Evolutionary conservation across 129 eudicot species (phyloP).

Genomic region (Flaveria linearis): DNA sequence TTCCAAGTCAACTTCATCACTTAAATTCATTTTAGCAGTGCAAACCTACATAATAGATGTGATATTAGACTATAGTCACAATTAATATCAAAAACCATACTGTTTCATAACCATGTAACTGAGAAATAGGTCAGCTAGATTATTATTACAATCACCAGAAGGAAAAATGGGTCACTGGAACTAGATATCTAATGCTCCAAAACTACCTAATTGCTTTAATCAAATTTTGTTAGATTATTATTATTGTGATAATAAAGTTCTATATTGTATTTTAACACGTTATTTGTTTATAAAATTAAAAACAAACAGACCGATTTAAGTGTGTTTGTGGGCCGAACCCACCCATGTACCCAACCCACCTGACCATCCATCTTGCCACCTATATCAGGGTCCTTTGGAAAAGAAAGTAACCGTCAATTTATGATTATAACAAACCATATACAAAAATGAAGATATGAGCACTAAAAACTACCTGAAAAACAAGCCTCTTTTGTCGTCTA

Average conservation of each 20-base stretch:
- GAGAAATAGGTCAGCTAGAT: neutral
- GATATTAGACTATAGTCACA: neutral
- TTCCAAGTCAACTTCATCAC: conserved; percentile 89
- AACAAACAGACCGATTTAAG: neutral
- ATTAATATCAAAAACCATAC: neutral
- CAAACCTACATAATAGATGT: conserved; percentile 54
- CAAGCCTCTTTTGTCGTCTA: conserved; percentile 67
- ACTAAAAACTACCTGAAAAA: conserved; percentile 36
- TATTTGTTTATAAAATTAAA: neutral
- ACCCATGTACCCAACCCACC: neutral
- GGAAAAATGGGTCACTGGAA: neutral
- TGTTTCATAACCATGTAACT: neutral
- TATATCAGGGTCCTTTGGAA: neutral
- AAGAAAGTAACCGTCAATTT: neutral
- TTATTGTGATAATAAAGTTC: neutral
- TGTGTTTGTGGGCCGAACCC: neutral
- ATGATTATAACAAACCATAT: neutral
- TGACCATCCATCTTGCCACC: neutral
- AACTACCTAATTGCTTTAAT: neutral
- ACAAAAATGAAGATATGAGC: neutral
- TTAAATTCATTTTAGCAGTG: conserved; percentile 84
- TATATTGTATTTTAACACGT: neutral
- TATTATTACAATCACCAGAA: neutral
- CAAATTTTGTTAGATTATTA: neutral
- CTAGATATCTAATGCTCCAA: neutral